Conservation (phyloP, 2,329 filamentous ascomycete genomes). For the Verticillium zaregamsianum region DNA sequence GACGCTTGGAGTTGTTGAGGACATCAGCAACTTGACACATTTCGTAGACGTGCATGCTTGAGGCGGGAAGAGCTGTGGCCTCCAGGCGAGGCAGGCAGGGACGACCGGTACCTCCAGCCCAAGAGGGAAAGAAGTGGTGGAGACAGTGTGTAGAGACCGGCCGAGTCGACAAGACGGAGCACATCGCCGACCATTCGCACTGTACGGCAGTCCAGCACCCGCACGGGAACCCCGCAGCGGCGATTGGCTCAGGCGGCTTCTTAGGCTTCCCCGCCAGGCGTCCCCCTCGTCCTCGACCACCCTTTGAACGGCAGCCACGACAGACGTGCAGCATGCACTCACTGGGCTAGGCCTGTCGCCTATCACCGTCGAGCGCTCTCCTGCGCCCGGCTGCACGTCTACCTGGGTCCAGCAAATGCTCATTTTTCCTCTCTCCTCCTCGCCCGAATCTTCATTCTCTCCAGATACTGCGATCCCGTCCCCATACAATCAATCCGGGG, state of each 20-base stretch:
- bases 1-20: too few relatives aligned
- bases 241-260: background rate
- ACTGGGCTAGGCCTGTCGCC: constrained; percentile 3
- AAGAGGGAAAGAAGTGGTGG: too few relatives aligned
- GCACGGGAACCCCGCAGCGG: background rate
- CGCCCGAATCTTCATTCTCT: background rate
- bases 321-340: constrained; percentile 33
- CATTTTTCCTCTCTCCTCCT: background rate
- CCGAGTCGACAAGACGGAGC: too few relatives aligned
- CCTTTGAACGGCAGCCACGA: constrained; percentile 46
- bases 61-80: too few relatives aligned
- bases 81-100: too few relatives aligned
- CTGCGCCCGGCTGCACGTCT: background rate
- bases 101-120: too few relatives aligned
- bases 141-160: too few relatives aligned
- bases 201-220: background rate
- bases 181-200: background rate
- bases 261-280: background rate
- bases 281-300: constrained; percentile 6
- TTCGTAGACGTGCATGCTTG: too few relatives aligned
- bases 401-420: background rate
- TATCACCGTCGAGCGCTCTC: background rate
- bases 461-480: background rate
- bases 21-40: too few relatives aligned
- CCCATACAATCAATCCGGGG: background rate